Percentiles rank a stretch among this genome's conserved stretches.
Conservation (phyloP, 2,329 filamentous ascomycete species). For the Fusarium hainanense region DNA sequence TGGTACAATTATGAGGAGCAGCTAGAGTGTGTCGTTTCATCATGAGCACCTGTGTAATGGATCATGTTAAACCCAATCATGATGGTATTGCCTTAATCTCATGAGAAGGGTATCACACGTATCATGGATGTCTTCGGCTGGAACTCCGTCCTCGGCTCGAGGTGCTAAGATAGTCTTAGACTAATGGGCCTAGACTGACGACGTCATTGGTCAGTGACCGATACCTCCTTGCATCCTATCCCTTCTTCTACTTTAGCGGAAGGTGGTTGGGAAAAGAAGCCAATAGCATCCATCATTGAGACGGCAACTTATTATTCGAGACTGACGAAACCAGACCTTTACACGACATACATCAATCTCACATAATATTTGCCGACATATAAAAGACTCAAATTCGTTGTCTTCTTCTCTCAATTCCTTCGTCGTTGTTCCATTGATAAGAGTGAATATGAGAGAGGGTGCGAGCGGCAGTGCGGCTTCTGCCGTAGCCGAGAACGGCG, state of each 20-base stretch:
- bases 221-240: conserved; percentile 1
- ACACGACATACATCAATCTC: neutral
- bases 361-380: conserved; percentile 5
- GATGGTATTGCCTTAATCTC: neutral
- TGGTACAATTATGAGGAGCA: neutral
- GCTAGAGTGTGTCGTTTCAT: neutral
- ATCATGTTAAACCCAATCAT: neutral
- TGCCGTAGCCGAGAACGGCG: conserved; percentile 31
- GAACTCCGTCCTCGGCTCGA: conserved; percentile 8
- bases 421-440: neutral
- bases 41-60: neutral
- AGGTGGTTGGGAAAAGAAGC: conserved; percentile 11
- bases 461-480: conserved; percentile 25
- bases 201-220: conserved; percentile 28
- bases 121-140: neutral
- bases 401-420: neutral
- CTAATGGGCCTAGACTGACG: neutral
- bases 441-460: conserved; percentile 33
- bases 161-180: conserved; percentile 19
- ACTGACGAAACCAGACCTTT: neutral
- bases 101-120: neutral
- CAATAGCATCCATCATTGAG: conserved; percentile 13
- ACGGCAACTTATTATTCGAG: neutral
- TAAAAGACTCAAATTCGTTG: neutral
- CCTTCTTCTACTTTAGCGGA: conserved; percentile 4